Conservation (phyloP, 495 filamentous ascomycete species). For the Arthonia radiata region DNA sequence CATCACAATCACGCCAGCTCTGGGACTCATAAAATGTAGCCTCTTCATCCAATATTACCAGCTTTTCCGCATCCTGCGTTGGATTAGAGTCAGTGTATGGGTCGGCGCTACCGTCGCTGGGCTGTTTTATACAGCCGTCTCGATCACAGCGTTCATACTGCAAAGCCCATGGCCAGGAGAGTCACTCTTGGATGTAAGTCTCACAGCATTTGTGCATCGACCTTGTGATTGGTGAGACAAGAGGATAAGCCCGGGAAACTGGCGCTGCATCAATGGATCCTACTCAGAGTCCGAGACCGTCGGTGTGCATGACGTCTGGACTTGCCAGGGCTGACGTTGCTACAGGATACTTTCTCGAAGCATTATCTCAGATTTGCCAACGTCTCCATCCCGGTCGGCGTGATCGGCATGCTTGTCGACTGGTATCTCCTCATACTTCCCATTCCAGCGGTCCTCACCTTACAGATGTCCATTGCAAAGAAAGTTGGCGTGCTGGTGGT, state of each 20-base stretch:
- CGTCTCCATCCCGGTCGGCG: slow-evolving; percentile 3
- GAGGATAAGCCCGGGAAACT: too few species aligned
- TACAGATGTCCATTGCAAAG: slow-evolving; percentile 3
- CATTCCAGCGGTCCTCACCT: slow-evolving; percentile 2
- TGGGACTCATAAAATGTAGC: slow-evolving; percentile 6
- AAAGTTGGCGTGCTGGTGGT: slow-evolving; percentile 2
- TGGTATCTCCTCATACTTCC: slow-evolving; percentile 5
- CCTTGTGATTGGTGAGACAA: too few species aligned
- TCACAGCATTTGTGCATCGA: too few species aligned
- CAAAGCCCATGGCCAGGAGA: slow-evolving; percentile 6
- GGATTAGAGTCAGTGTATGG: slow-evolving; percentile 5
- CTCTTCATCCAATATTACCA: slow-evolving; percentile 7
- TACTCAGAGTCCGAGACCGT: too few species aligned
- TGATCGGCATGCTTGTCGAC: slow-evolving; percentile 4
- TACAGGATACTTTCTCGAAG: too few species aligned
- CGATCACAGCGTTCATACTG: slow-evolving; percentile 4
- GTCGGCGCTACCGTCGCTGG: slow-evolving; percentile 3
- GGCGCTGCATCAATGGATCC: too few species aligned
- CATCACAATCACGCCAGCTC: slow-evolving; percentile 2
- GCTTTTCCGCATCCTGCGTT: slow-evolving; percentile 4
- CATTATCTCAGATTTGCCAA: slow-evolving; percentile 4
- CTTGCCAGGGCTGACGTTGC: too few species aligned
- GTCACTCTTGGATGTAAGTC: too few species aligned
- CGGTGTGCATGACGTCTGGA: too few species aligned
- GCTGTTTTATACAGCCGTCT: slow-evolving; percentile 3